Conservation (phyloP, 768 basidiomycete species). For the Collybiopsis confluens region DNA sequence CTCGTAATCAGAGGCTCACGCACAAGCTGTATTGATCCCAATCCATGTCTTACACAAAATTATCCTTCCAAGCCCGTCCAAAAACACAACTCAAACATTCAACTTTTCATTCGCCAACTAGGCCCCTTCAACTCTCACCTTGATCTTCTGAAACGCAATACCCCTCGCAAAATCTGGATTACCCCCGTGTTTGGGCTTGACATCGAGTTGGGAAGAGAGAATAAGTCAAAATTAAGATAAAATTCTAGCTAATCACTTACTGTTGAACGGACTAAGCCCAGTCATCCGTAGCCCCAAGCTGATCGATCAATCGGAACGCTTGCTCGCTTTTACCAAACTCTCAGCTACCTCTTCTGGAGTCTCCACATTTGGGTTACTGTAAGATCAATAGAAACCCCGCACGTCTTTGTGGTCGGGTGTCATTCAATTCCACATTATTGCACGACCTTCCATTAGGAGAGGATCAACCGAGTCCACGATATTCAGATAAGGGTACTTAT, state of each 20-base stretch:
- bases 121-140: conserved; percentile 3
- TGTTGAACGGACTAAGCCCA: conserved; percentile 7
- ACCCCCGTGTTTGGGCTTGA: conserved; percentile 3
- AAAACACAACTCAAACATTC: background rate
- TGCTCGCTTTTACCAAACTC: conserved; percentile 4
- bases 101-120: conserved; percentile 5
- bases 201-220: no score
- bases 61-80: conserved; percentile 54
- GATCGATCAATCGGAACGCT: conserved; percentile 2
- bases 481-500: background rate
- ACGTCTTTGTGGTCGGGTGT: background rate
- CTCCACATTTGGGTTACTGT: conserved; percentile 2
- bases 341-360: conserved; percentile 1
- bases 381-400: conserved; percentile 6
- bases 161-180: conserved; percentile 7
- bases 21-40: conserved; percentile 78
- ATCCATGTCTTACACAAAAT: conserved; percentile 53
- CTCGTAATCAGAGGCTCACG: conserved; percentile 69
- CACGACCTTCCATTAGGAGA: conserved; percentile 1
- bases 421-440: background rate
- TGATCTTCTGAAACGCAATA: conserved; percentile 5
- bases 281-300: conserved; percentile 7
- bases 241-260: background rate
- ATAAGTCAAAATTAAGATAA: background rate
- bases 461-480: background rate